Evolutionary conservation across 1,139 yeast species (phyloP), one percentile per base, ranked within the genome.

Genomic region (Blastobotrys buckinghamii): DNA sequence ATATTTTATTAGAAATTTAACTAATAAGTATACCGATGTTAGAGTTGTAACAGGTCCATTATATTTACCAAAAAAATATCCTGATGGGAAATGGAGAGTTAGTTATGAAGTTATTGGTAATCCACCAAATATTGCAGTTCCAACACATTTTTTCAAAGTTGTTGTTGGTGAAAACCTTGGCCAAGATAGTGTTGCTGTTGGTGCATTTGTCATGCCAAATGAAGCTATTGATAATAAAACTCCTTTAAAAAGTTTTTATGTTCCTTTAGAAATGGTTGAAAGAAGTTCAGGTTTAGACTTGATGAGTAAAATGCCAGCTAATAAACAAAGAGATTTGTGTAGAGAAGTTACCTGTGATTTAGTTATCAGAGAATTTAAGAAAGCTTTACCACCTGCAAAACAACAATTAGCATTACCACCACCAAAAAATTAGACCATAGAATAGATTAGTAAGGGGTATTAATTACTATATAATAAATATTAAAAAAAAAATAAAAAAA

Each of bases 61-160:
- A 50, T 92, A 82, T 63, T 75, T 92, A 51, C 98, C 99, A 5
- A 84, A 83, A 60, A 72, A 73, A 52, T 78, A 80, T 55, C 78
- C 81, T 1, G 89, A 84, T 59, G 94, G 90, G 2, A 92, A 90
- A 65, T 86, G 73, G 67, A 74, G 86, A 56, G 96, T 92, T 16
- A 72, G 78, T 2, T 92, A 90, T 66, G 98, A 94, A 68, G 87
- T 92, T 40, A 88, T 92, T 65, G 99, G 99, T 2, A 85, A 88
- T 57, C 99, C 99, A 6, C 98, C 98, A 46, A 86, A 80, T 59
- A 77, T 92, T 49, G 97, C 98, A 0, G 99, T 92, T 10, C 98
- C 99, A 16, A 92, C 98, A 8, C 98, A 92, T 68, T 92, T 94
- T 63, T 92, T 83, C 76, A 94, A 92, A 68, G 72, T 92, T 52